Evolutionary conservation across 2,329 filamentous ascomycete genomes (phyloP).

Genomic region (Nemania bipapillata): DNA sequence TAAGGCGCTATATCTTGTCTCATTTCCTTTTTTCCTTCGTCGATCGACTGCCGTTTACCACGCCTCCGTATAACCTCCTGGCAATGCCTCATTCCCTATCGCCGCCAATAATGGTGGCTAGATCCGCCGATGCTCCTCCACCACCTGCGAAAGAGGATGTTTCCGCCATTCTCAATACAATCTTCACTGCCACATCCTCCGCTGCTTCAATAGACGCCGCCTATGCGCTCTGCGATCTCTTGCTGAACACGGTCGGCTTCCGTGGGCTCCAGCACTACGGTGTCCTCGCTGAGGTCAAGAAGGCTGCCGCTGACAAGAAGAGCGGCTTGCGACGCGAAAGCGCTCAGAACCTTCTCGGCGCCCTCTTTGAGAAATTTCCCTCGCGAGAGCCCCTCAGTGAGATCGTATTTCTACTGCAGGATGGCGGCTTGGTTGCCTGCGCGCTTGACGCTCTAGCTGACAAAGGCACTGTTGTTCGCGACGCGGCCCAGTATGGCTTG

Average conservation of each 20-base stretch:
- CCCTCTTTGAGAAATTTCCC: constrained; percentile 90
- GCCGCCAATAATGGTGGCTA: constrained; percentile 62
- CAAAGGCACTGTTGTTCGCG: constrained; percentile 87
- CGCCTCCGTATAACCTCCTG: constrained; percentile 7
- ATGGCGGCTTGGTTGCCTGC: constrained; percentile 75
- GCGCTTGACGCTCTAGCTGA: constrained; percentile 89
- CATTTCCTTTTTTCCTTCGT: constrained; percentile 1
- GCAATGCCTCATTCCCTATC: constrained; percentile 63
- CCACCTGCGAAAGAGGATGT: constrained; percentile 75
- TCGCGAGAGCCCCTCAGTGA: constrained; percentile 80
- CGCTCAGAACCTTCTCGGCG: constrained; percentile 93
- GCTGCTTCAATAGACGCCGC: constrained; percentile 73
- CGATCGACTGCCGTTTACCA: constrained; percentile 5
- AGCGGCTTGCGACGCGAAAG: constrained; percentile 85
- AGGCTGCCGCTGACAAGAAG: constrained; percentile 94
- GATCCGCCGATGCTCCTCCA: constrained; percentile 58
- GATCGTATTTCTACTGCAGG: constrained; percentile 82
- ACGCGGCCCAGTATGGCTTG: constrained; percentile 92
- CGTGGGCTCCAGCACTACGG: constrained; percentile 65
- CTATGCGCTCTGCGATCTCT: constrained; percentile 69
- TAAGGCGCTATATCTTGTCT: constrained; percentile 10
- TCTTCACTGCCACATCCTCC: constrained; percentile 76
- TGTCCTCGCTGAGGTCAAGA: constrained; percentile 66
- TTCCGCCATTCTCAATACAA: constrained; percentile 69
- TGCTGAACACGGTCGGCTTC: constrained; percentile 66